phyloP scores from a whole-genome alignment of 805 yeast genomes.

The Suhomyces emberorum region DNA sequence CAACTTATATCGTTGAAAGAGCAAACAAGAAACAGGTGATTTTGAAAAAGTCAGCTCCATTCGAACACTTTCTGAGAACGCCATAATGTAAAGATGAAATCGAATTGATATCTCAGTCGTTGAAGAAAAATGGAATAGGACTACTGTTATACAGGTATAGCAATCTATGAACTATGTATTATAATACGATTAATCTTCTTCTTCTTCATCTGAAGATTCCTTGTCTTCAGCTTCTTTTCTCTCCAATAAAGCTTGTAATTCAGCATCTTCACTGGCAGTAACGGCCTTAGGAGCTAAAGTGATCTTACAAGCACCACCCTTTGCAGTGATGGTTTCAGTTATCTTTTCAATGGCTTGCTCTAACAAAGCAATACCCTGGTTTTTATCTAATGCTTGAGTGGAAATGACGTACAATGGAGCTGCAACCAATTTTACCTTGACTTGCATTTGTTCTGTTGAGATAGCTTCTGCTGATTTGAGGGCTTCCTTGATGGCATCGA shows the following conservation, averaged over 20 bases:
- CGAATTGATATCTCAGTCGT: too few species aligned
- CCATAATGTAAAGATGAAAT: too few species aligned
- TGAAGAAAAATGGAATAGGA: too few species aligned
- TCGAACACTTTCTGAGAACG: too few species aligned
- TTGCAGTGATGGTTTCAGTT: constrained; percentile 60
- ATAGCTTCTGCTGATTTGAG: constrained; percentile 80
- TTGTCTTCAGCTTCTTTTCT: constrained; percentile 86
- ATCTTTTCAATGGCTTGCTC: constrained; percentile 78
- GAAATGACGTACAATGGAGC: constrained; percentile 95
- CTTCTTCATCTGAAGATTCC: constrained; percentile 79
- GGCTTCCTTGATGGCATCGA: constrained; percentile 92
- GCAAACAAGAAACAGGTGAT: constrained; percentile 35
- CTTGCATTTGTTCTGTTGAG: constrained; percentile 80
- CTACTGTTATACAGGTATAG: too few species aligned
- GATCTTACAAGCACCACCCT: constrained; percentile 85
- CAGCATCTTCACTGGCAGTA: constrained; percentile 97
- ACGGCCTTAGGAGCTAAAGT: constrained; percentile 99
- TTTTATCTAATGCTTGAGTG: constrained; percentile 88
- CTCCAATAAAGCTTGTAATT: constrained; percentile 92
- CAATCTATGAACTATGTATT: too few species aligned
- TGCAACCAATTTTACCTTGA: constrained; percentile 93
- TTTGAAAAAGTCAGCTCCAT: constrained; percentile 28
- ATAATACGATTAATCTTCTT: constrained; percentile 28
- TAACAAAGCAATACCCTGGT: constrained; percentile 77
- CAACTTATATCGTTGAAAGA: constrained; percentile 35